Percentiles rank a stretch among this genome's conserved stretches.
Conservation (phyloP, 495 filamentous ascomycete species). For the Podospora australis region DNA sequence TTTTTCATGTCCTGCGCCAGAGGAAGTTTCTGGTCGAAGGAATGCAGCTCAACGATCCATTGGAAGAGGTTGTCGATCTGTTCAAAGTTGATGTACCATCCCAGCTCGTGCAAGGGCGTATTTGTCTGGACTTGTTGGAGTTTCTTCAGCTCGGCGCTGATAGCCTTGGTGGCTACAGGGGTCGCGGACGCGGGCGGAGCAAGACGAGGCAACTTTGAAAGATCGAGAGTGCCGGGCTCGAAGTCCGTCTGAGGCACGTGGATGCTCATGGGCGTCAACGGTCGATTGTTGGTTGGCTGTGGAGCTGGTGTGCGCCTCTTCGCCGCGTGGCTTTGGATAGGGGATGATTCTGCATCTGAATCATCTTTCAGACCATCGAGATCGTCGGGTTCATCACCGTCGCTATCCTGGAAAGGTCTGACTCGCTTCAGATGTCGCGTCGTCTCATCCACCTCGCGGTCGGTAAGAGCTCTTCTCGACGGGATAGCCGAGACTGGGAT, state of each 20-base stretch:
- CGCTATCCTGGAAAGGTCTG: too few species aligned
- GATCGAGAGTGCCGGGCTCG: slow-evolving; percentile 54
- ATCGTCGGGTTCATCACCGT: slow-evolving; percentile 50
- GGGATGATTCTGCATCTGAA: neutral
- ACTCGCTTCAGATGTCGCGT: too few species aligned
- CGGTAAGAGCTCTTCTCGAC: too few species aligned
- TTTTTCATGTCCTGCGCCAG: slow-evolving; percentile 70
- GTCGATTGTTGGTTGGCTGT: neutral
- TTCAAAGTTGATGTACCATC: slow-evolving; percentile 72
- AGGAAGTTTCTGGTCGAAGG: slow-evolving; percentile 62
- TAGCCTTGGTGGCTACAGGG: slow-evolving; percentile 49
- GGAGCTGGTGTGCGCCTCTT: neutral
- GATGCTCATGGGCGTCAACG: neutral
- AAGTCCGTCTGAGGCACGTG: slow-evolving; percentile 51
- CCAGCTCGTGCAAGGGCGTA: slow-evolving; percentile 61
- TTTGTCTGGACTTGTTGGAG: slow-evolving; percentile 55
- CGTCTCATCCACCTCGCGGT: too few species aligned
- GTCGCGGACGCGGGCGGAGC: slow-evolving; percentile 65
- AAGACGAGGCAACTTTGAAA: slow-evolving; percentile 50
- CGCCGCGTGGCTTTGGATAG: too few species aligned
- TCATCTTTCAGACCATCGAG: slow-evolving; percentile 11
- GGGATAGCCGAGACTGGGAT: too few species aligned
- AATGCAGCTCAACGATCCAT: slow-evolving; percentile 90
- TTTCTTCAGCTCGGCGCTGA: slow-evolving; percentile 56
- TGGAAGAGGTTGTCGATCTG: slow-evolving; percentile 67